Conservation (phyloP, 768 basidiomycete species). For the Mrakia gelida region DNA sequence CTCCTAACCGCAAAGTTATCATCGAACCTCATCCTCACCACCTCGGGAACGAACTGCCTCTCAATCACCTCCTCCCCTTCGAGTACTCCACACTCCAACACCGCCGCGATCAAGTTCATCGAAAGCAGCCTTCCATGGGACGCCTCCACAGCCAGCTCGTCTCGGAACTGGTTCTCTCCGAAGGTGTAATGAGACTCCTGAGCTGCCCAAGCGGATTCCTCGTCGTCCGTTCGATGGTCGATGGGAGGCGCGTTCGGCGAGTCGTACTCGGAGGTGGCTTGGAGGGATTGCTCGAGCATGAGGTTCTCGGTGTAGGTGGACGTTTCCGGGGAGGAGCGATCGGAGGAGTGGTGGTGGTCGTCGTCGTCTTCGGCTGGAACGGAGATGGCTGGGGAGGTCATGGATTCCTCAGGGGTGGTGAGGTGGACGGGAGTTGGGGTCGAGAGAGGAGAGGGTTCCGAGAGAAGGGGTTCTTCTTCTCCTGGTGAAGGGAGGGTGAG, state of each 20-base stretch:
- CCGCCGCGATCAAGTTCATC: slow-evolving; percentile 87
- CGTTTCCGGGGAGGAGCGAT: background rate
- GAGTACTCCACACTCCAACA: slow-evolving; percentile 53
- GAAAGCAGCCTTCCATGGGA: slow-evolving; percentile 69
- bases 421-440: background rate
- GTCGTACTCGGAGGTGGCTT: slow-evolving; percentile 13
- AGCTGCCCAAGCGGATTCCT: slow-evolving; percentile 18
- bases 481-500: background rate
- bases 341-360: background rate
- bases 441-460: background rate
- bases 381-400: background rate
- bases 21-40: slow-evolving; percentile 37
- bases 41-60: slow-evolving; percentile 37
- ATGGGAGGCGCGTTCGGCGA: slow-evolving; percentile 31
- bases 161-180: background rate
- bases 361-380: background rate
- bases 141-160: slow-evolving; percentile 30
- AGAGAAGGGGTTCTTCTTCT: background rate
- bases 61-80: slow-evolving; percentile 30
- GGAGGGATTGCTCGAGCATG: slow-evolving; percentile 9
- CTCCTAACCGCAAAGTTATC: slow-evolving; percentile 65
- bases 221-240: slow-evolving; percentile 26
- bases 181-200: slow-evolving; percentile 16
- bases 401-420: background rate
- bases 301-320: slow-evolving; percentile 5